Conservation (phyloP, 257 asterid genomes). For the Phtheirospermum japonicum region DNA sequence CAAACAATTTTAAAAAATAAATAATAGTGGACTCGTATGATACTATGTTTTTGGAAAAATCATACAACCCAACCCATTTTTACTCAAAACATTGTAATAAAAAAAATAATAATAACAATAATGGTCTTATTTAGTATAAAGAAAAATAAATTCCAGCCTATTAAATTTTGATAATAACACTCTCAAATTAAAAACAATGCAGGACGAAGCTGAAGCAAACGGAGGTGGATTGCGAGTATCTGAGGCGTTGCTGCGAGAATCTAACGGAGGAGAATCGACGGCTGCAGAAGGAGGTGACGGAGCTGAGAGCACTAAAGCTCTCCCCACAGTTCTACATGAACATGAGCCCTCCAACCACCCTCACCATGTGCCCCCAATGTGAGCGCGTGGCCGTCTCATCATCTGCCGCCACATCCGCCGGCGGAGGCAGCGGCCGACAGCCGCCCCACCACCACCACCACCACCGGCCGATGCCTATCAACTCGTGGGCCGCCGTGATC, state of each 20-base stretch:
- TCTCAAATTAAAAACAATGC: conserved; percentile 11
- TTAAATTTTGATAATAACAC: too few species aligned
- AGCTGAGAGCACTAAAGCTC: conserved; percentile 76
- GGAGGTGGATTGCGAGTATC: conserved; percentile 90
- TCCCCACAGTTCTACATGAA: conserved; percentile 91
- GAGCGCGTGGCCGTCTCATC: conserved; percentile 72
- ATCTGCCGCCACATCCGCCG: conserved; percentile 27
- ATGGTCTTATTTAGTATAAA: too few species aligned
- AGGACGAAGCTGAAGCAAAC: conserved; percentile 98
- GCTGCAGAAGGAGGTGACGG: conserved; percentile 79
- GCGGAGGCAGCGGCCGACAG: conserved; percentile 19
- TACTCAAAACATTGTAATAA: too few species aligned
- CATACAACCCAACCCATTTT: too few species aligned
- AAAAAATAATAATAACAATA: too few species aligned
- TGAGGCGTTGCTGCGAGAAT: conserved; percentile 82
- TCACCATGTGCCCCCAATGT: conserved; percentile 95
- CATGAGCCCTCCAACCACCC: conserved; percentile 95
- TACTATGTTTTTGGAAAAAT: too few species aligned
- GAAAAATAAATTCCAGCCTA: too few species aligned
- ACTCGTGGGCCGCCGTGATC: conserved; percentile 59
- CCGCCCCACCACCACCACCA: conserved; percentile 19
- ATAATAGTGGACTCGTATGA: too few species aligned
- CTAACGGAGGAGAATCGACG: conserved; percentile 84
- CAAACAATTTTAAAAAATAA: too few species aligned
- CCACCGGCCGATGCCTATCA: conserved; percentile 38